Evolutionary conservation across 228 moss, liverwort and hornwort species (phyloP), one percentile per base, ranked within the genome.

Genomic region (Sphagnum fallax): DNA sequence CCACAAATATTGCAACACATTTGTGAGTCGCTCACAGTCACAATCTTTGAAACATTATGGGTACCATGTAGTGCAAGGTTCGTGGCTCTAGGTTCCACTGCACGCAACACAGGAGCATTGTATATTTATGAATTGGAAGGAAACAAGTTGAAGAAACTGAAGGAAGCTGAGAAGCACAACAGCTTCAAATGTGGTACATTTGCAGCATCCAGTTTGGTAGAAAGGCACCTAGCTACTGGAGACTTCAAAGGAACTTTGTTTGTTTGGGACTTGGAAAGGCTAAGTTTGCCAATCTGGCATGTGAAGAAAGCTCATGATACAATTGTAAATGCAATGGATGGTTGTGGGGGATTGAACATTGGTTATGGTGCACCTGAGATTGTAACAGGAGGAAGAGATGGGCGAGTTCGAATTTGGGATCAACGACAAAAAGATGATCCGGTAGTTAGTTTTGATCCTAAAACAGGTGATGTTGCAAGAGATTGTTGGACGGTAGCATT

Each of bases 401-500:
- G 97, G 0, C 70, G 73, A 9, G 93, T 97, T 0, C 53, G 73
- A 16, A 81, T 97, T 8, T 97, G 97, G 97, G 97, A 98, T 65
- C 88, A 80, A 72, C 70, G 93, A 4, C 87, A 88, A 48, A 76
- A 84, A 47, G 74, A 71, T 5, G 82, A 81, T 0, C 85, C 91
- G 0, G 90, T 90, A 0, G 70, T 79, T 51, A 88, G 81, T 14
- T 98, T 98, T 63, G 91, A 98, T 8, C 85, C 91, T 4, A 78
- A 77, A 4, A 52, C 65, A 14, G 6, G 10, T 4, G 72, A 75
- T 0, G 61, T 12, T 0, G 76, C 89, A 0, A 72, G 93, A 32
- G 97, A 98, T 66, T 98, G 97, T 72, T 98, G 97, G 93, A 85
- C 93, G 48, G 81, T 98, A 1, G 81, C 90, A 5, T 98, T 98